Conservation (phyloP, 169 alveolate genomes). For the Plasmodium gaboni region DNA sequence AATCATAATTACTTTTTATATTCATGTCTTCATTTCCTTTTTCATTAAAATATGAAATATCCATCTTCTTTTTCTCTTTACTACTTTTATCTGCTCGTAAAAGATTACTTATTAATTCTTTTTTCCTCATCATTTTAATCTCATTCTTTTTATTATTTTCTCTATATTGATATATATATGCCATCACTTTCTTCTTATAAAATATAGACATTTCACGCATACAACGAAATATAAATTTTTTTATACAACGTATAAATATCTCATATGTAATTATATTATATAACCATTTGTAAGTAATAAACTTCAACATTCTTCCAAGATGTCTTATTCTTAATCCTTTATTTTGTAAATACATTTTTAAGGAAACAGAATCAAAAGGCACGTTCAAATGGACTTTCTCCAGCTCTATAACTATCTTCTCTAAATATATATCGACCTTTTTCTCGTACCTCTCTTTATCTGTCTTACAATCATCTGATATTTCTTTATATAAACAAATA, state of each 20-base stretch:
- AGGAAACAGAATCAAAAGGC: conserved; percentile 54
- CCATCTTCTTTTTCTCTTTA: background rate
- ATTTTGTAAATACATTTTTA: conserved; percentile 42
- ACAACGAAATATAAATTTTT: conserved; percentile 5
- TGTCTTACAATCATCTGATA: background rate
- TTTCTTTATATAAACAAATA: conserved; percentile 23
- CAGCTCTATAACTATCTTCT: conserved; percentile 24
- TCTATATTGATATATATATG: background rate
- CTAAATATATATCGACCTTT: conserved; percentile 9
- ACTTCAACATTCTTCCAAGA: conserved; percentile 49
- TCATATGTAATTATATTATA: conserved; percentile 30
- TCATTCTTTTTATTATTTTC: background rate
- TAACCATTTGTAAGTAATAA: conserved; percentile 37
- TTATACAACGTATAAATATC: conserved; percentile 51
- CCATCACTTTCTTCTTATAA: conserved; percentile 14
- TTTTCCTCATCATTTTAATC: background rate
- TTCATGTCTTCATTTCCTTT: background rate
- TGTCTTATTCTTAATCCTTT: conserved; percentile 52
- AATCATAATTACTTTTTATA: background rate
- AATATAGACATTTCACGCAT: conserved; percentile 50
- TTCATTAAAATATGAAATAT: background rate
- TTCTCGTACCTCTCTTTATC: background rate
- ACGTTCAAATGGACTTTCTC: conserved; percentile 26
- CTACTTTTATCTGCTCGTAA: background rate
- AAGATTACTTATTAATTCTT: background rate